A percentile compares a stretch with the other conserved stretches of the same genome.
Conservation (phyloP, 75 land plant species). For the Larix kaempferi region DNA sequence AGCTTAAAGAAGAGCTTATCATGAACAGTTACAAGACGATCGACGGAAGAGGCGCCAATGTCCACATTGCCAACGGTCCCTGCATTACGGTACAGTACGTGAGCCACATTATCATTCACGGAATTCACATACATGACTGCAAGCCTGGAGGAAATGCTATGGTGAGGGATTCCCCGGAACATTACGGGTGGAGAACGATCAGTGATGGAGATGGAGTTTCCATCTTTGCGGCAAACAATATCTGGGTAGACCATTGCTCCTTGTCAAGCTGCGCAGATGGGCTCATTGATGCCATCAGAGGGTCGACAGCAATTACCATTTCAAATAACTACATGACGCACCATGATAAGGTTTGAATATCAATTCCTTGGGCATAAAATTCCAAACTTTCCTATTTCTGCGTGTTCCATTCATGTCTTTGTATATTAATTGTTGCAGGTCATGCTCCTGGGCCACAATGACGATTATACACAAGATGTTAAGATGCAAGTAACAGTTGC, state of each 20-base stretch:
- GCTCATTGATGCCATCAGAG: conserved; percentile 23
- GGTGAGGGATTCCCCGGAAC: conserved; percentile 24
- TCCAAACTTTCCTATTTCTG: not conserved
- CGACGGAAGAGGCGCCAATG: conserved; percentile 30
- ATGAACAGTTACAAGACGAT: conserved; percentile 35
- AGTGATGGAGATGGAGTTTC: conserved; percentile 23
- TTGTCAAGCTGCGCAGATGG: conserved; percentile 20
- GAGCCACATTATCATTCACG: conserved; percentile 25
- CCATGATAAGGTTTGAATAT: conserved; percentile 46
- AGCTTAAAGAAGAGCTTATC: conserved; percentile 33
- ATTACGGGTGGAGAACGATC: conserved; percentile 19
- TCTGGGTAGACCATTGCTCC: conserved; percentile 27
- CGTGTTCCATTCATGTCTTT: not conserved
- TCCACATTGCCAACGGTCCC: conserved; percentile 32
- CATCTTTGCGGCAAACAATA: conserved; percentile 11
- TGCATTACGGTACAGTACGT: conserved; percentile 29
- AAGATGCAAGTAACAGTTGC: conserved; percentile 48
- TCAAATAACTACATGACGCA: conserved; percentile 24
- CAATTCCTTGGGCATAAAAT: conserved; percentile 7
- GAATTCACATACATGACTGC: conserved; percentile 27
- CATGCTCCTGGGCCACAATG: conserved; percentile 15
- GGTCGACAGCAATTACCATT: conserved; percentile 24
- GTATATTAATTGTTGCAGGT: not conserved
- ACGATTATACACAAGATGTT: conserved; percentile 7
- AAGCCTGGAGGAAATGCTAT: conserved; percentile 17